phyloP scores from a whole-genome alignment of 345 rosid species.

The Turnera subulata region DNA sequence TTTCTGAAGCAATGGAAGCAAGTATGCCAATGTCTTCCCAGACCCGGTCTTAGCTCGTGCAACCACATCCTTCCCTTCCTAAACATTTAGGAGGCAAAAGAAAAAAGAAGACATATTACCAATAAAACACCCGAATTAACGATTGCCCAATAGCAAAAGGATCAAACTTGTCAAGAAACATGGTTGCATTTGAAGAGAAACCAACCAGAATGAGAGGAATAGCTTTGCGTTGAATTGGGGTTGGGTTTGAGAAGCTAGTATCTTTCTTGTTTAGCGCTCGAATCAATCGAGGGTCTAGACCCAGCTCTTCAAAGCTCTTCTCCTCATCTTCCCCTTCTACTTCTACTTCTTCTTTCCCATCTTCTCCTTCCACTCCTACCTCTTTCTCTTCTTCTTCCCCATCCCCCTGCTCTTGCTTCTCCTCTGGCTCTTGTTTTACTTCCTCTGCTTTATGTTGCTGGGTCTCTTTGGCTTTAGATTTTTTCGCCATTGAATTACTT shows the following conservation, averaged over 20 bases:
- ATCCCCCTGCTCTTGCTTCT: no score
- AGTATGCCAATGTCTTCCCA: slow-evolving; percentile 84
- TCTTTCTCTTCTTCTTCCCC: not conserved
- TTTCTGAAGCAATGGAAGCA: slow-evolving; percentile 83
- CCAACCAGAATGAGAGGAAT: slow-evolving; percentile 69
- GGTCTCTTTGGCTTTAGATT: no score
- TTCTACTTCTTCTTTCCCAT: slow-evolving; percentile 10
- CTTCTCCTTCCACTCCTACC: not conserved
- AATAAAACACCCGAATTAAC: not conserved
- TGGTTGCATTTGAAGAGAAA: not conserved
- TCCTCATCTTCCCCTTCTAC: slow-evolving; percentile 38
- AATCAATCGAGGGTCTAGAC: slow-evolving; percentile 73
- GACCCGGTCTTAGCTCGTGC: slow-evolving; percentile 89
- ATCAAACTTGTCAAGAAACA: not conserved
- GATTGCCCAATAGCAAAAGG: not conserved
- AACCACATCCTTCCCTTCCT: slow-evolving; percentile 93
- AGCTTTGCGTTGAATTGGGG: slow-evolving; percentile 65
- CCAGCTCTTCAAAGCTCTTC: slow-evolving; percentile 62
- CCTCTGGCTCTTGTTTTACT: no score
- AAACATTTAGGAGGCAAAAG: not conserved
- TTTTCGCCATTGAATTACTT: no score
- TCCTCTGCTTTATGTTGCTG: no score
- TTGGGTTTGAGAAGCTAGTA: slow-evolving; percentile 48
- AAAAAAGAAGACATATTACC: not conserved
- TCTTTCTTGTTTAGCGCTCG: slow-evolving; percentile 71